Percentiles rank a stretch among this genome's conserved stretches.
phyloP scores from a whole-genome alignment of 2,329 filamentous ascomycete species.

The Gyromitra esculenta region DNA sequence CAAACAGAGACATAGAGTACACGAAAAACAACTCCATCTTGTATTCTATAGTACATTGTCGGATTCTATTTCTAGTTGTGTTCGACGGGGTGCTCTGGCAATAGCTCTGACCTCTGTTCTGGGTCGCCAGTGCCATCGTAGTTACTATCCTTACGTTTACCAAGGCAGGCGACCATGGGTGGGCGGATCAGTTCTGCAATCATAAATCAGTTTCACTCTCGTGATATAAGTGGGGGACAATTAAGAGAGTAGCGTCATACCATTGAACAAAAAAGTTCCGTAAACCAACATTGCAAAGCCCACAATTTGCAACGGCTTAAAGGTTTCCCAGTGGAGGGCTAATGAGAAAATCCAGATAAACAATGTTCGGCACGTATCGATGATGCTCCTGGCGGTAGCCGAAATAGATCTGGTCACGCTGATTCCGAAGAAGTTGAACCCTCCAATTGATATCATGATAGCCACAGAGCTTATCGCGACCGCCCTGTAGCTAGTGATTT shows the following conservation, averaged over 20 bases:
- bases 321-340: slow-evolving; percentile 92
- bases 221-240: neutral
- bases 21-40: neutral
- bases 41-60: slow-evolving; percentile 6
- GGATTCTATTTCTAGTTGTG: slow-evolving; percentile 62
- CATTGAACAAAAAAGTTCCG: slow-evolving; percentile 94
- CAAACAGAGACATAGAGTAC: slow-evolving; percentile 21
- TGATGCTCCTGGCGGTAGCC: slow-evolving; percentile 92
- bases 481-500: slow-evolving; percentile 76
- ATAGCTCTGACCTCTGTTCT: slow-evolving; percentile 64
- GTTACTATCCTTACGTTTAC: slow-evolving; percentile 67
- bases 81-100: slow-evolving; percentile 86
- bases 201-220: neutral
- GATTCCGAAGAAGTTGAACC: slow-evolving; percentile 98
- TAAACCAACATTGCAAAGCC: slow-evolving; percentile 93
- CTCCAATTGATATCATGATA: slow-evolving; percentile 98
- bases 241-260: slow-evolving; percentile 8
- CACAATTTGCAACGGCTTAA: slow-evolving; percentile 94
- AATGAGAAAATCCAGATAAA: slow-evolving; percentile 98
- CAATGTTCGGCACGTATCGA: slow-evolving; percentile 94
- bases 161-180: slow-evolving; percentile 75
- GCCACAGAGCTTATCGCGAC: slow-evolving; percentile 81
- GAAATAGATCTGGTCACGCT: slow-evolving; percentile 89
- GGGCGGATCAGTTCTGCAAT: slow-evolving; percentile 78
- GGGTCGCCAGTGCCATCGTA: slow-evolving; percentile 55